Conservation (phyloP, 441 rosid species). For the Brassica hybrid region DNA sequence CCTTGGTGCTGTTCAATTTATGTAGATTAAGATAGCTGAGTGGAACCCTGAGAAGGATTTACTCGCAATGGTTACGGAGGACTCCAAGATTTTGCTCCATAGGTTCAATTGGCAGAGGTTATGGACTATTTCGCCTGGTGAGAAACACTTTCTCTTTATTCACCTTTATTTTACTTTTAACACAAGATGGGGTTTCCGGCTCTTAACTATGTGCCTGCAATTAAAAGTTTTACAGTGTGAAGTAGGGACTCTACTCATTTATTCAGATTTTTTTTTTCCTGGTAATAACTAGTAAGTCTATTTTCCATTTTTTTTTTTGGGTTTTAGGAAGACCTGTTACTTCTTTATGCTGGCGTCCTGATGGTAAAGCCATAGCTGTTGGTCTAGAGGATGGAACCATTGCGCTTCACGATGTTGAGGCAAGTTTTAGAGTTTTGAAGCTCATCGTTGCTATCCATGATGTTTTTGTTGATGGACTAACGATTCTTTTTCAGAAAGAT, state of each 20-base stretch:
- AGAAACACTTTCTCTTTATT: conserved; percentile 3
- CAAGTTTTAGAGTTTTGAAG: conserved; percentile 22
- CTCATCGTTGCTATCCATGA: conserved; percentile 9
- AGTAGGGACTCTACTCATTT: not conserved
- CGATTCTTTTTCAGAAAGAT: not conserved
- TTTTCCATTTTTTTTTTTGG: conserved; percentile 3
- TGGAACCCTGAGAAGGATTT: conserved; percentile 97
- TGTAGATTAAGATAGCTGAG: conserved; percentile 74
- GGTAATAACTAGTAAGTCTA: too few species aligned
- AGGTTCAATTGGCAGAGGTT: conserved; percentile 95
- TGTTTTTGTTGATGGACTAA: not conserved
- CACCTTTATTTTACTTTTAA: not conserved
- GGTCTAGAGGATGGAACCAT: conserved; percentile 87
- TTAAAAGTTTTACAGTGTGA: not conserved
- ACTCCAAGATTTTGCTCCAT: conserved; percentile 80
- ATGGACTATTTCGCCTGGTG: conserved; percentile 84
- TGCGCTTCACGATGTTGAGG: conserved; percentile 91
- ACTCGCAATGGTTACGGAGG: conserved; percentile 84
- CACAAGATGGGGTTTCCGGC: not conserved
- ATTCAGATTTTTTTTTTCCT: not conserved
- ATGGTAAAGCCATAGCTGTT: conserved; percentile 83
- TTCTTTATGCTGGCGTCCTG: conserved; percentile 90
- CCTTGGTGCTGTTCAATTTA: not conserved
- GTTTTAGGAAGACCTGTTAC: conserved; percentile 67
- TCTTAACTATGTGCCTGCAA: not conserved